phyloP scores from a whole-genome alignment of 371 early-diverging fungal species.

The Mortierella sp. region DNA sequence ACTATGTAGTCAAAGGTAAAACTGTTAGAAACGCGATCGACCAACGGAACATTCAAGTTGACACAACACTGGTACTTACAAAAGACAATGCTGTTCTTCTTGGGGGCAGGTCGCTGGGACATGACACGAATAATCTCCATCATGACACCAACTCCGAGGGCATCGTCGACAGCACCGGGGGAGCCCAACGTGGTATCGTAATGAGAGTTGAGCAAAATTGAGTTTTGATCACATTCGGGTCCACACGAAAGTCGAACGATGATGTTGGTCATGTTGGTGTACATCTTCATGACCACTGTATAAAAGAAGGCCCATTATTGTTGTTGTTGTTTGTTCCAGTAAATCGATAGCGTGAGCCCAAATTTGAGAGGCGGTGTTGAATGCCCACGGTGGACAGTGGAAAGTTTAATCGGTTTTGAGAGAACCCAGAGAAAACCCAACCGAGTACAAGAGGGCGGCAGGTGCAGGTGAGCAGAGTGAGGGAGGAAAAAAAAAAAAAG shows the following conservation, averaged over 20 bases:
- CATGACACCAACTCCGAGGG: conserved; percentile 79
- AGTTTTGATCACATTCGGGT: conserved; percentile 71
- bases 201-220: conserved; percentile 79
- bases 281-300: conserved; percentile 73
- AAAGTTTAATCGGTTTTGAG: not conserved
- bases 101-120: conserved; percentile 59
- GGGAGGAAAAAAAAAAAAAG: not conserved
- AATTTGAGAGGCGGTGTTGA: not conserved
- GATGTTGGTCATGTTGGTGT: conserved; percentile 80
- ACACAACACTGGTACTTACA: conserved; percentile 58
- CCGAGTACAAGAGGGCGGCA: not conserved
- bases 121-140: conserved; percentile 78
- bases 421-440: too few relatives aligned
- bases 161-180: conserved; percentile 78
- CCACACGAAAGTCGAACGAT: conserved; percentile 80
- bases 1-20: conserved; percentile 54
- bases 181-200: conserved; percentile 76
- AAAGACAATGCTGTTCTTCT: conserved; percentile 70
- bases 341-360: not conserved
- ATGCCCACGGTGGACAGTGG: not conserved
- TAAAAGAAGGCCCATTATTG: not conserved
- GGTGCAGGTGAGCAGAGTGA: not conserved
- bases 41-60: too few relatives aligned
- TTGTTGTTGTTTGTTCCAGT: conserved; percentile 2
- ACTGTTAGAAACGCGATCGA: not conserved